Base-by-base conservation (phyloP, 2,329 filamentous ascomycete species). In the Alternaria brassicae region DNA sequence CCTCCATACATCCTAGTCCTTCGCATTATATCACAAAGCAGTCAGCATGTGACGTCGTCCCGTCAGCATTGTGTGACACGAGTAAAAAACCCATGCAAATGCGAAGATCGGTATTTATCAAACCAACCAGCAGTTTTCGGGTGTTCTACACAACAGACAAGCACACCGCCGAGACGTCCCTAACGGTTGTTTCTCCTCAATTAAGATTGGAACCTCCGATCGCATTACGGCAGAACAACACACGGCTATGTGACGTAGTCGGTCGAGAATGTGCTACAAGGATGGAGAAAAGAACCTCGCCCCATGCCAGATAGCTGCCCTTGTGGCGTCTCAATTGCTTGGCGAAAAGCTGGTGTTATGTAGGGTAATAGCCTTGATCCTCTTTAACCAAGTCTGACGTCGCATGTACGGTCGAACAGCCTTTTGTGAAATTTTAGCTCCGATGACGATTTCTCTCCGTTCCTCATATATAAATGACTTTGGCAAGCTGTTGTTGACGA, bases 1-100 rank as follows among this genome's bases (percentile, higher is more conserved):
- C 21, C 9, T n/a, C 15, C 27, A 13, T 27, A 17, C 17, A 7
- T 34, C 17, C 15, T 23, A 6, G 10, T 44, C 8, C 3, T 6
- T 34, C 44, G 0, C 13, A 28, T 47, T 34, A 47, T 47, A 47
- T 12, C 9, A n/a, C 6, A 19, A 47, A 47, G 28, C 28, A 2
- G 44, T 47, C 42, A 47, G 42, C 42, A 21, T 47, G n/a, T 47
- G 42, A 47, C 42, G 42, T 47, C 42, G 42, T 47, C 27, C 42
- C 2, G 42, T 32, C 44, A 47, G 17, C 44, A 1, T 17, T 10
- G 44, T 47, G 44, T 34, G 34, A 47, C 44, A 21, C 30, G 17
- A 47, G 44, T 47, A 47, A 47, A 47, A 12, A 34, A 47, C 44
- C 13, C 23, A n/a, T 23, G 40, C 23, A n/a, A n/a, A 27, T 7